Percentiles rank a stretch among this genome's conserved stretches.
These are phyloP conservation scores for Gleditsia sinensis DNA, from an alignment of 306 rosid species.

Conservation along the genomic window DNA sequence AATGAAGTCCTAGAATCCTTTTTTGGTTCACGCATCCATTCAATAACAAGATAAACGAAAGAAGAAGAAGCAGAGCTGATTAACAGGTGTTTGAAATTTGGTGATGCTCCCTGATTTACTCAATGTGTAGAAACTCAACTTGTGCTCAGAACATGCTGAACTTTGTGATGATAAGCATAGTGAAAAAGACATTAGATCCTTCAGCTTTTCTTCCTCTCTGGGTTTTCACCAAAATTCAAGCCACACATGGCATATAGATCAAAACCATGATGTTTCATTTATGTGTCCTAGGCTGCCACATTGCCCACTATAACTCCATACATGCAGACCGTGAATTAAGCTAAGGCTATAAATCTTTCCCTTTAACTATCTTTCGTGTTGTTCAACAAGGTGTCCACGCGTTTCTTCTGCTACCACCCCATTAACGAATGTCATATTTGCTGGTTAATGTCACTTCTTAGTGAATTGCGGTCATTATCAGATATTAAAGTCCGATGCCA, in stretches of 20 bases:
- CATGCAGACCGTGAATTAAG: conserved; percentile 23
- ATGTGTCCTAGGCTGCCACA: conserved; percentile 40
- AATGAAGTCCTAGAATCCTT: conserved; percentile 6
- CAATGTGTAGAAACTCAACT: neutral
- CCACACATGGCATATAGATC: neutral
- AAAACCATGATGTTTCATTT: neutral
- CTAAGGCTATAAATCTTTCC: conserved; percentile 33
- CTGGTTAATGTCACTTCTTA: conserved; percentile 31
- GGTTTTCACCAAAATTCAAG: too few species aligned
- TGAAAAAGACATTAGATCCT: conserved; percentile 9
- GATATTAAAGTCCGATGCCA: conserved; percentile 13
- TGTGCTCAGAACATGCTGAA: neutral
- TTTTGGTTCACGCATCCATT: neutral
- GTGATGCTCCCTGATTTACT: neutral
- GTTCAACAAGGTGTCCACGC: conserved; percentile 39
- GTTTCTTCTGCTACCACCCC: conserved; percentile 44
- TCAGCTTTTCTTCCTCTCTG: neutral
- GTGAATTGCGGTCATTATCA: conserved; percentile 24
- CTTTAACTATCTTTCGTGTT: conserved; percentile 25
- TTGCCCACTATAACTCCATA: conserved; percentile 11
- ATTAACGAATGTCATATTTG: conserved; percentile 19
- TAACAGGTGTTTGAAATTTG: neutral
- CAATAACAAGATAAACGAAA: neutral
- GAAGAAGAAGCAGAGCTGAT: too few species aligned
- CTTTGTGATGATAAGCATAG: conserved; percentile 1